phyloP scores from a whole-genome alignment of 345 rosid species.

The Brassica rapa region DNA sequence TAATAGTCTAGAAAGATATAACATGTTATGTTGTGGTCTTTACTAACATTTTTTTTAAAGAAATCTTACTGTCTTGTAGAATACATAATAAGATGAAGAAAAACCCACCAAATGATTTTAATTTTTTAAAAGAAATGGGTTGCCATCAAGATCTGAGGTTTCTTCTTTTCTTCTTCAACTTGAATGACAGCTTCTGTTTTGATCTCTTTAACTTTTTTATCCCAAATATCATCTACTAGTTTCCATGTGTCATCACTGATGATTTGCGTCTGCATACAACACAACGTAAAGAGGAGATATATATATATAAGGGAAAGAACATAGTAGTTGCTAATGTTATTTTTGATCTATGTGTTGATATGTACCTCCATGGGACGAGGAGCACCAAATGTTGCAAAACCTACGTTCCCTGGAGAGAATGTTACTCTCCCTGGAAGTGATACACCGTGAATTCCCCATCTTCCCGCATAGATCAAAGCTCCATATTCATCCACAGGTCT shows the following conservation, averaged over 20 bases:
- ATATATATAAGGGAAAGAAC: neutral
- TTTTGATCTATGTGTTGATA: slow-evolving; percentile 9
- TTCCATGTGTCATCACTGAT: slow-evolving; percentile 86
- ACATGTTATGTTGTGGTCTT: slow-evolving; percentile 2
- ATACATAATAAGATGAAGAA: neutral
- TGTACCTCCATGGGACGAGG: slow-evolving; percentile 84
- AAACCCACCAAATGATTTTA: neutral
- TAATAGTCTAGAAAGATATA: neutral
- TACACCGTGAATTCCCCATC: slow-evolving; percentile 58
- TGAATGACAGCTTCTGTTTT: slow-evolving; percentile 57
- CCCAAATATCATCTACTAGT: slow-evolving; percentile 80
- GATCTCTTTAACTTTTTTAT: slow-evolving; percentile 68
- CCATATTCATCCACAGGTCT: slow-evolving; percentile 52
- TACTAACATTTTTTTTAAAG: neutral
- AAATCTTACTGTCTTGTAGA: slow-evolving; percentile 1
- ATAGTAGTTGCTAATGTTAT: neutral
- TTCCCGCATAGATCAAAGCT: neutral
- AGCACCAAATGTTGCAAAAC: slow-evolving; percentile 90
- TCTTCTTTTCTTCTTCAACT: slow-evolving; percentile 71
- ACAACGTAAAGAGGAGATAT: neutral
- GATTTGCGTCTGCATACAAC: slow-evolving; percentile 65
- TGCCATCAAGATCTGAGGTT: slow-evolving; percentile 85
- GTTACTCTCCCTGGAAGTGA: slow-evolving; percentile 91
- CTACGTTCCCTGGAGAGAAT: slow-evolving; percentile 94
- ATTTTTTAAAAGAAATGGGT: slow-evolving; percentile 72